phyloP scores from a whole-genome alignment of 495 filamentous ascomycete genomes.

The Trichoderma reesei region DNA sequence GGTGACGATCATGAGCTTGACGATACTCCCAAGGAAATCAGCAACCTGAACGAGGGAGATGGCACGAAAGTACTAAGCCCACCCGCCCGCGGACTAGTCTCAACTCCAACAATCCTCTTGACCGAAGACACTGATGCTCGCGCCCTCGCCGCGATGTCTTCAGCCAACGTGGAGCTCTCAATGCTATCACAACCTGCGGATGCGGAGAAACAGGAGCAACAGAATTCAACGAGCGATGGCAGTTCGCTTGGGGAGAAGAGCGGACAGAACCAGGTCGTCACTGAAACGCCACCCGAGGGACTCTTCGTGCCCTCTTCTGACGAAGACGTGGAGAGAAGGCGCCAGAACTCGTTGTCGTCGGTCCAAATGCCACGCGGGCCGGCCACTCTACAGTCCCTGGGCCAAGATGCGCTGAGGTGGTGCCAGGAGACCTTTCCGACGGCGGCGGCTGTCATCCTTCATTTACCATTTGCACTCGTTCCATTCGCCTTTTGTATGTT shows the following conservation, averaged over 20 bases:
- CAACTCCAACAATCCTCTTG: background rate
- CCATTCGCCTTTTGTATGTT: slow-evolving; percentile 62
- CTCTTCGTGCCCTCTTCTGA: background rate
- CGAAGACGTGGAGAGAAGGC: background rate
- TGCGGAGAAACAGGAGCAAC: background rate
- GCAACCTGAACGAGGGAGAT: background rate
- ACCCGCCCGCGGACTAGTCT: background rate
- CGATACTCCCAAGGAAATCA: background rate
- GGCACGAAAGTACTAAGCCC: background rate
- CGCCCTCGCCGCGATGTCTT: background rate
- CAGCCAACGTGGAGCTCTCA: background rate
- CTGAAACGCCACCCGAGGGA: background rate
- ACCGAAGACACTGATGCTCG: background rate
- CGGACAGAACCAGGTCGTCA: background rate
- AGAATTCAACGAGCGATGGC: background rate
- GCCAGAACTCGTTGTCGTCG: background rate
- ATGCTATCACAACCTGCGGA: background rate
- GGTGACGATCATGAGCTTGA: background rate
- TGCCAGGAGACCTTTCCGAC: slow-evolving; percentile 57
- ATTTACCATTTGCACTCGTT: slow-evolving; percentile 52
- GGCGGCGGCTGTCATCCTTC: slow-evolving; percentile 45
- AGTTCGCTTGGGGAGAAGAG: background rate
- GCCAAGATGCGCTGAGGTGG: slow-evolving; percentile 38
- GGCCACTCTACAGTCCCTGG: slow-evolving; percentile 39
- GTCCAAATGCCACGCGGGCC: background rate